Percentiles rank a stretch among this genome's conserved stretches.
Conservation (phyloP, 179 eudicot genomes). For the Spergularia azorica region DNA sequence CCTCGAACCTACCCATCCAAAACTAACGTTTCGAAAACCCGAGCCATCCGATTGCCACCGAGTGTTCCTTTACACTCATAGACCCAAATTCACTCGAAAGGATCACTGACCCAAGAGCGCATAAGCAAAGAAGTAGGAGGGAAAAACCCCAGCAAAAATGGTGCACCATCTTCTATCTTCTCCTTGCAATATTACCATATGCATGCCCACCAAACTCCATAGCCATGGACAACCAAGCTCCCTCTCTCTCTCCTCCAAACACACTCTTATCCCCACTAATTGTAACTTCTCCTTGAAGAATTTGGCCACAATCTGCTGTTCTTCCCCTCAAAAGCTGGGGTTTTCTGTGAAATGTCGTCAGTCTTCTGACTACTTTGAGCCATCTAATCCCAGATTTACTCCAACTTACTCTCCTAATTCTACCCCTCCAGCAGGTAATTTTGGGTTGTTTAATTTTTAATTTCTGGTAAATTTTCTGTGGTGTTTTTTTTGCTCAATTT, state of each 20-base stretch:
- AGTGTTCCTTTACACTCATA: too few species aligned
- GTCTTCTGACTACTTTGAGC: slow-evolving; percentile 42
- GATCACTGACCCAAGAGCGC: too few species aligned
- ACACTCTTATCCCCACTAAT: neutral
- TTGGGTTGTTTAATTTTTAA: neutral
- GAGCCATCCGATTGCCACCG: too few species aligned
- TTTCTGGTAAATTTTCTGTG: neutral
- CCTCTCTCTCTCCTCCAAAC: slow-evolving; percentile 22
- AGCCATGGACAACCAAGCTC: slow-evolving; percentile 7
- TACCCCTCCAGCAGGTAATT: slow-evolving; percentile 29
- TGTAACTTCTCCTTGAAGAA: slow-evolving; percentile 5
- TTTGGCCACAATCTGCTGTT: too few species aligned
- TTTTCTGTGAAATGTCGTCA: slow-evolving; percentile 46
- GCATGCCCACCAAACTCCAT: slow-evolving; percentile 24
- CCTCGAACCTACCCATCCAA: too few species aligned
- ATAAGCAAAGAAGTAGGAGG: neutral
- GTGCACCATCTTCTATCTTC: slow-evolving; percentile 30
- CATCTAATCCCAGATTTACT: slow-evolving; percentile 36
- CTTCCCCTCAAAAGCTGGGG: slow-evolving; percentile 13
- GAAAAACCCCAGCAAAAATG: slow-evolving; percentile 19
- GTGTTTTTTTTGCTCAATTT: neutral
- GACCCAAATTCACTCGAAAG: too few species aligned
- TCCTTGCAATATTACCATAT: slow-evolving; percentile 22
- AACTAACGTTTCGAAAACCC: too few species aligned
- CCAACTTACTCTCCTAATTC: slow-evolving; percentile 32